phyloP scores from a whole-genome alignment of 2,329 filamentous ascomycete genomes.

The Acephala macrosclerotiorum region DNA sequence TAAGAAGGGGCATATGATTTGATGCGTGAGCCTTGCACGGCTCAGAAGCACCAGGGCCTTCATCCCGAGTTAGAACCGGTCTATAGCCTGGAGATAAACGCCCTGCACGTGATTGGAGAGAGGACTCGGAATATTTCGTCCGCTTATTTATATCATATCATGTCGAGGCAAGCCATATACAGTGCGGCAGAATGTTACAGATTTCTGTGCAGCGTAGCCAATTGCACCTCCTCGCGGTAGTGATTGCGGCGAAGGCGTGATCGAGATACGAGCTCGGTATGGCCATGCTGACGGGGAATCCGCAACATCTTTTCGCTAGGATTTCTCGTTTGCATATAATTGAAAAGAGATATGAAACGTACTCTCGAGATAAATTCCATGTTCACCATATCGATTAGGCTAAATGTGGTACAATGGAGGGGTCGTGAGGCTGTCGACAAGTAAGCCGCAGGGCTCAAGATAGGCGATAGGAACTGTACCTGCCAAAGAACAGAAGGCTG shows the following conservation, averaged over 20 bases:
- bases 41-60: neutral
- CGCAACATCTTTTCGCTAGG: neutral
- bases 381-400: neutral
- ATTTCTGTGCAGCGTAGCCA: too few relatives aligned
- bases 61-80: neutral
- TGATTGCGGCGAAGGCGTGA: neutral
- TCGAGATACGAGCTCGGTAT: neutral
- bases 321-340: neutral
- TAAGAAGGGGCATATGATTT: neutral
- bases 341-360: constrained; percentile 4
- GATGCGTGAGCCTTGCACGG: neutral
- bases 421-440: constrained; percentile 5
- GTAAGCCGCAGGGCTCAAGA: constrained; percentile 4
- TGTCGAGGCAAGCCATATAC: too few relatives aligned
- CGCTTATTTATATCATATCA: too few relatives aligned
- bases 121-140: too few relatives aligned
- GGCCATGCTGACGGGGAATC: neutral
- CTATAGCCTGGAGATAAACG: too few relatives aligned
- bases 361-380: neutral
- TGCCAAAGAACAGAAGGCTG: neutral
- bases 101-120: too few relatives aligned
- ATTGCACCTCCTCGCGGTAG: neutral
- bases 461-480: neutral
- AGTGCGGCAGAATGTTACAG: too few relatives aligned
- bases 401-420: neutral